Percentiles rank a stretch among this genome's conserved stretches.
Evolutionary conservation across 441 rosid genomes (phyloP).

Genomic region (Adansonia gregorii): DNA sequence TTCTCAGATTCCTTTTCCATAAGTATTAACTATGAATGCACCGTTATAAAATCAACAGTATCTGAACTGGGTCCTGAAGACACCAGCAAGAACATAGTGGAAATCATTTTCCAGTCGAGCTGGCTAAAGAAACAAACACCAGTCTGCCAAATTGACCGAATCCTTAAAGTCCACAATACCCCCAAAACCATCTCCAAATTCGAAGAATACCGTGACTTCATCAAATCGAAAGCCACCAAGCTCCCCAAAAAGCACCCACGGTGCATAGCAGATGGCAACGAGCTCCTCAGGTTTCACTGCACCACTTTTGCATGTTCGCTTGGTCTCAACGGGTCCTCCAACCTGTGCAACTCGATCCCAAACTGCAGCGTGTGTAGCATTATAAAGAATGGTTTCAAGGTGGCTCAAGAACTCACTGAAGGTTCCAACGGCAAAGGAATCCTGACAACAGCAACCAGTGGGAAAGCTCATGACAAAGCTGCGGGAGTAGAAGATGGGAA

Average conservation of each 20-base stretch:
- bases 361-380: slow-evolving; percentile 64
- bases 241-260: slow-evolving; percentile 67
- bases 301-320: slow-evolving; percentile 62
- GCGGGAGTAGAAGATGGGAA: slow-evolving; percentile 28
- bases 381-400: slow-evolving; percentile 65
- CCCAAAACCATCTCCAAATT: slow-evolving; percentile 63
- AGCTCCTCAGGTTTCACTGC: slow-evolving; percentile 76
- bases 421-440: slow-evolving; percentile 31
- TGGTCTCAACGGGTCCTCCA: slow-evolving; percentile 65
- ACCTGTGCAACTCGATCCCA: slow-evolving; percentile 59
- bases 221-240: slow-evolving; percentile 67
- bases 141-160: slow-evolving; percentile 69
- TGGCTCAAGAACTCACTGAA: slow-evolving; percentile 26
- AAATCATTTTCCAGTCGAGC: slow-evolving; percentile 86
- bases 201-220: slow-evolving; percentile 74
- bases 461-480: slow-evolving; percentile 69
- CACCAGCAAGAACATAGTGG: slow-evolving; percentile 87
- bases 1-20: not conserved
- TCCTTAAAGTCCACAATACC: slow-evolving; percentile 77
- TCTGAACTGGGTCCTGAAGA: slow-evolving; percentile 74
- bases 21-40: too few relatives aligned
- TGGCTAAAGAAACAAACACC: slow-evolving; percentile 73
- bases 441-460: slow-evolving; percentile 77
- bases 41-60: slow-evolving; percentile 36
- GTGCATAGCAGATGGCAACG: slow-evolving; percentile 86